Base-by-base conservation (phyloP, 2,329 filamentous ascomycete species). In the Whalleya microplaca region DNA sequence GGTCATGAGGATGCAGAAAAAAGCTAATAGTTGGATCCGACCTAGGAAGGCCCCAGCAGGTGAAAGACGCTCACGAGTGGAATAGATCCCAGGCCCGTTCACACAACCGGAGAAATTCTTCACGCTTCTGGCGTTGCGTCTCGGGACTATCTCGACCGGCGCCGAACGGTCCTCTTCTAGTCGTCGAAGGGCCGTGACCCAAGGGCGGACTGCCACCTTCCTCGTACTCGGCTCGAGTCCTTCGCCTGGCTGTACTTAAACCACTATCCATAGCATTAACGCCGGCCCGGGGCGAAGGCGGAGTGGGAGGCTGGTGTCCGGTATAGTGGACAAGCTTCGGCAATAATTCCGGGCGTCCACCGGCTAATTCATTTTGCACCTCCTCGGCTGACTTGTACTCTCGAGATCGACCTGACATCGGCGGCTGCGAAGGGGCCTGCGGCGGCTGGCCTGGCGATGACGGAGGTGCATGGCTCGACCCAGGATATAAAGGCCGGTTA, bases 301-400 rank as follows among this genome's bases (percentile, higher is more conserved):
- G 93, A 2, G 93, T 96, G 2, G 93, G 93, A 41, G 94, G 93
- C 72, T 96, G 94, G 70, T 96, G 92, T 45, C 92, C 92, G 41
- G 90, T 92, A 72, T 99, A 99, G 75, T 98, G 95, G 14, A 99
- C 91, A 55, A 98, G 86, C 74, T 94, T 95, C 20, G 95, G 95
- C 48, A 97, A 80, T 14, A 98, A 81, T 56, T 99, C 95, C 55
- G 96, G 89, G 55, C 95, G 86, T n/a, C 95, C 95, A 48, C 92
- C 93, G 4, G 93, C 88, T 60, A 99, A 76, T 62, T 95, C 91
- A 55, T 91, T 90, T 58, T 98, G 93, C 2, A 92, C 95, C 71
- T 99, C 95, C 73, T 99, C 95, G 12, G 95, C 95, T 2, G 94
- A 97, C 67, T 92, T 90, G 75, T 96, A 98, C 71, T 98, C 95